Evolutionary conservation across 345 rosid species (phyloP), one percentile per base, ranked within the genome.

Genomic region (Gossypium ekmanianum): DNA sequence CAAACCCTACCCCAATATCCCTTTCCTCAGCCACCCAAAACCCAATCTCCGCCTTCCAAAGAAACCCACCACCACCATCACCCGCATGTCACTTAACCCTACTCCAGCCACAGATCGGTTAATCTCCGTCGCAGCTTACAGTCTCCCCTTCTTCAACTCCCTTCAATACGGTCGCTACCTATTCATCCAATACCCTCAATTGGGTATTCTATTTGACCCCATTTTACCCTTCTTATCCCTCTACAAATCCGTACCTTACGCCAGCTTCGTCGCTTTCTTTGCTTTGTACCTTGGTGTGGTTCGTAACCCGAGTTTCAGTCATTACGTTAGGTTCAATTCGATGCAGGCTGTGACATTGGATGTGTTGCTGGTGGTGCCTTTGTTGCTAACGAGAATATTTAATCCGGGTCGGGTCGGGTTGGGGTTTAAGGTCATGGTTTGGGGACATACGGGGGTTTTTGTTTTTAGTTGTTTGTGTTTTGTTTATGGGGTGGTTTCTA

Each of bases 291-390:
- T 91, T n/a, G 97, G 94, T 0, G 85, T 94, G 7, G 98, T 91
- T 22, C 83, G 97, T 75, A 94, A 94, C 82, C 88, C 90, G 9
- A 82, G 83, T 43, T 85, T 94, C 78, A 87, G 85, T 71, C 88
- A 75, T 57, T 92, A 89, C 78, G 93, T 87, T 20, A 75, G 97
- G 79, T 94, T 91, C 82, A 92, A 91, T 73, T 82, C 97, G 5
- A 94, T 94, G 98, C 98, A 94, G 78, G 97, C 97, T 11, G 89
- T 94, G 59, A 87, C 95, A 29, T 76, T 94, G 34, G 98, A 94
- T 79, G 97, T 92, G 55, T 85, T 94, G n/a, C 70, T 94, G 57
- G 92, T 90, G 52, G 83, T 92, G 63, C 97, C 97, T 18, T 55
- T 88, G 74, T 81, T 92, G 20, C 48, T 92, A 61, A 85, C 92